A percentile compares a stretch with the other conserved stretches of the same genome.
Conservation (phyloP, 495 filamentous ascomycete species). For the Hypoxylon lenormandii region DNA sequence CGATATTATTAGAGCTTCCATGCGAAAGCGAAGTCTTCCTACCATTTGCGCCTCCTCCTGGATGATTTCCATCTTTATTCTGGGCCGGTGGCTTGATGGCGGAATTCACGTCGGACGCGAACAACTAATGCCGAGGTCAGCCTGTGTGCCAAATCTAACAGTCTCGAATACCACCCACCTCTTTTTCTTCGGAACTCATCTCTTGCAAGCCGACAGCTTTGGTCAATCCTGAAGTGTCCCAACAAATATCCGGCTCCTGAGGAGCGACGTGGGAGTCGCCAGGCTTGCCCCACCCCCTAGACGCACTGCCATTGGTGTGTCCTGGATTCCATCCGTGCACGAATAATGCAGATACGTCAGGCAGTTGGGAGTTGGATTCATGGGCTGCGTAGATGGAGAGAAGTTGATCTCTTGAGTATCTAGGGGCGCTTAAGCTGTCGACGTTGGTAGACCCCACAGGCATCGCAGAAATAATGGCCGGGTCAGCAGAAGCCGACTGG, state of each 20-base stretch:
- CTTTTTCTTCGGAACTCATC: slow-evolving; percentile 84
- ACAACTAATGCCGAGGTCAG: slow-evolving; percentile 61
- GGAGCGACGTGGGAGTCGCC: slow-evolving; percentile 72
- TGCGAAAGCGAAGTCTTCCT: slow-evolving; percentile 83
- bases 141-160: not conserved
- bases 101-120: slow-evolving; percentile 89
- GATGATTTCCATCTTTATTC: slow-evolving; percentile 74
- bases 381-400: slow-evolving; percentile 77
- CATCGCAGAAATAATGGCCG: slow-evolving; percentile 53
- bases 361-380: slow-evolving; percentile 62
- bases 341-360: slow-evolving; percentile 75
- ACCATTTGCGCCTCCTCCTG: slow-evolving; percentile 66
- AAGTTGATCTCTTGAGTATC: slow-evolving; percentile 86
- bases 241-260: slow-evolving; percentile 83
- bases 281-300: slow-evolving; percentile 80
- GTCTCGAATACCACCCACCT: slow-evolving; percentile 65
- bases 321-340: slow-evolving; percentile 81
- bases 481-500: slow-evolving; percentile 52
- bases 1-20: slow-evolving; percentile 58
- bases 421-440: slow-evolving; percentile 56
- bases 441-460: slow-evolving; percentile 54
- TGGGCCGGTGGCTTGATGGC: slow-evolving; percentile 85
- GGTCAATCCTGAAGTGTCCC: slow-evolving; percentile 80
- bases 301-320: slow-evolving; percentile 68
- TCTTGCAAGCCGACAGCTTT: slow-evolving; percentile 79